These are phyloP conservation scores for Scheffersomyces titani DNA, from an alignment of 1,139 yeast species.

Conservation along the genomic window DNA sequence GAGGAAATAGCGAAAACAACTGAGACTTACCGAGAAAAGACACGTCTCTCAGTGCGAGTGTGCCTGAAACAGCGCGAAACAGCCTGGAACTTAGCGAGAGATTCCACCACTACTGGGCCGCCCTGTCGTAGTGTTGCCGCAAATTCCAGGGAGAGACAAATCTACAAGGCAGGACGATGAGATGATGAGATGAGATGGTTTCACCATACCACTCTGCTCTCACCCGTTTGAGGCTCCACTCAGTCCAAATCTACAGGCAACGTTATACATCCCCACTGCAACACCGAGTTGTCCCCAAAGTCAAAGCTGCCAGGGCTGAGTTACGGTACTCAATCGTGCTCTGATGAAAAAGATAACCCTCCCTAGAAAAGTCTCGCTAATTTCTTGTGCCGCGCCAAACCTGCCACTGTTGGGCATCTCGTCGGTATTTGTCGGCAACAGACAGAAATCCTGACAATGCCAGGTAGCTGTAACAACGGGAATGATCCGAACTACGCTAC, in stretches of 20 bases:
- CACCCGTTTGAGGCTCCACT: background rate
- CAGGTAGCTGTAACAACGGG: slow-evolving; percentile 1
- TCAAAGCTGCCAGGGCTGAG: background rate
- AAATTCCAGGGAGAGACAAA: background rate
- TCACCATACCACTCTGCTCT: background rate
- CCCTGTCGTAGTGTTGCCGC: background rate
- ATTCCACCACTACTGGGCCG: background rate
- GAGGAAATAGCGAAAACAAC: background rate
- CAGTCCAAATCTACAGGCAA: background rate
- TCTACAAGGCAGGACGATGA: background rate
- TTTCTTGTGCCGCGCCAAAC: background rate
- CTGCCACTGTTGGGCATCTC: background rate
- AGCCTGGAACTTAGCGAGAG: background rate
- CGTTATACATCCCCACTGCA: too few relatives aligned
- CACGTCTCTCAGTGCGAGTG: background rate
- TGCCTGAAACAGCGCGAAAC: background rate
- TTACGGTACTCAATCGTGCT: background rate
- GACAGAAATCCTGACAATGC: background rate
- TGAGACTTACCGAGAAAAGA: background rate
- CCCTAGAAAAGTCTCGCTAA: background rate
- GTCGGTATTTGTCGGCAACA: background rate
- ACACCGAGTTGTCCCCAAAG: background rate
- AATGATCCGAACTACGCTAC: slow-evolving; percentile 6
- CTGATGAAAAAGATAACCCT: background rate
- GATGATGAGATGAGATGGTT: background rate